These are phyloP conservation scores for Medicago arabica DNA, from an alignment of 306 rosid genomes.

Conservation along the genomic window DNA sequence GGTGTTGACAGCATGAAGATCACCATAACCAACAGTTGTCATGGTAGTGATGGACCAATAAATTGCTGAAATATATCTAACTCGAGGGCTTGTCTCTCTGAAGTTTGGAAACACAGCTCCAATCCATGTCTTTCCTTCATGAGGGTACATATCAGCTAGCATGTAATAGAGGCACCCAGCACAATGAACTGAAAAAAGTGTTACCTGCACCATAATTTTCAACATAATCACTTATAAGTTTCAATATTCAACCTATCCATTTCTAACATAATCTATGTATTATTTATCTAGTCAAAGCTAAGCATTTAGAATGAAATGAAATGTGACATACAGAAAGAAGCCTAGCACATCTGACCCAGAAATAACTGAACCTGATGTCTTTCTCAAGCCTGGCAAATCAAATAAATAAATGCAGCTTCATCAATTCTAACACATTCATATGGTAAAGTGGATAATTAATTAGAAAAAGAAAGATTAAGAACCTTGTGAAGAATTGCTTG, in stretches of 20 bases:
- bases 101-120: conserved; percentile 76
- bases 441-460: neutral
- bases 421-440: conserved; percentile 10
- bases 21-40: conserved; percentile 97
- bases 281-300: too few species aligned
- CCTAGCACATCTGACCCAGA: conserved; percentile 81
- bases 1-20: conserved; percentile 85
- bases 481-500: conserved; percentile 90
- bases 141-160: conserved; percentile 76
- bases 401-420: conserved; percentile 1
- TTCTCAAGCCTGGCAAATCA: conserved; percentile 82
- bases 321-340: conserved; percentile 70
- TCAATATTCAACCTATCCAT: too few species aligned
- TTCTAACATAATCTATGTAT: too few species aligned
- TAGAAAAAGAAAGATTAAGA: neutral
- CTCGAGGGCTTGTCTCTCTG: conserved; percentile 65
- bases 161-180: conserved; percentile 87
- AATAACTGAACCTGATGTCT: conserved; percentile 93
- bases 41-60: conserved; percentile 96
- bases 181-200: conserved; percentile 74
- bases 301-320: neutral
- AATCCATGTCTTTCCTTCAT: conserved; percentile 83
- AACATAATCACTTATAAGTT: too few species aligned
- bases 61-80: conserved; percentile 76
- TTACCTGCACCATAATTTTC: conserved; percentile 58